These are phyloP conservation scores for Arabidopsis hybrid DNA, from an alignment of 441 rosid species.

Conservation along the genomic window DNA sequence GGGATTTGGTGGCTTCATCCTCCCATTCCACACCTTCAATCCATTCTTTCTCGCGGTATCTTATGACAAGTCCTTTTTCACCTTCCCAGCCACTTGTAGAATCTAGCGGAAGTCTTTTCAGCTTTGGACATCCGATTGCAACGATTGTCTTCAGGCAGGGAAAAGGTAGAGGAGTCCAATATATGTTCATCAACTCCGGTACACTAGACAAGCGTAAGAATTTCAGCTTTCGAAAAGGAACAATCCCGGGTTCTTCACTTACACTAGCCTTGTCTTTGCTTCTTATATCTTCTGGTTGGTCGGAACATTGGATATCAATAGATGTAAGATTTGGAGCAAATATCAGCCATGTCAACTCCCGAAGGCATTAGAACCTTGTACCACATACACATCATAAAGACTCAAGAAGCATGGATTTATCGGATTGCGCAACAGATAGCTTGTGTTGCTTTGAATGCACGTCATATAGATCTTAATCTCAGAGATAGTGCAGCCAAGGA, in stretches of 20 bases:
- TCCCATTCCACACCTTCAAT: slow-evolving; percentile 34
- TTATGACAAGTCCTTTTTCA: too few species aligned
- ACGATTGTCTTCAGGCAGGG: too few species aligned
- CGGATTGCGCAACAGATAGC: too few species aligned
- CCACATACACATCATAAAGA: rapidly evolving
- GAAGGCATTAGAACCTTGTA: background rate
- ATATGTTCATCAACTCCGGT: too few species aligned
- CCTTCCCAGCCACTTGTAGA: too few species aligned
- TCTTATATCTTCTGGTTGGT: slow-evolving; percentile 13
- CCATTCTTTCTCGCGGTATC: background rate
- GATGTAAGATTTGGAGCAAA: slow-evolving; percentile 8
- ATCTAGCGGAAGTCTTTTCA: too few species aligned
- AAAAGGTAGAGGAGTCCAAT: too few species aligned
- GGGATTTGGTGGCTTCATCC: slow-evolving; percentile 22
- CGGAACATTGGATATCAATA: background rate
- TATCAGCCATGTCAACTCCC: slow-evolving; percentile 33
- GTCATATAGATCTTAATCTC: background rate
- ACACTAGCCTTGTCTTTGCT: background rate
- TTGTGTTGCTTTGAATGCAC: too few species aligned
- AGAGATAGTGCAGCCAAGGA: background rate
- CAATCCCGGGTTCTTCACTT: background rate
- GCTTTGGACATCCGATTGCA: too few species aligned
- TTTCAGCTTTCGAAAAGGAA: slow-evolving; percentile 39
- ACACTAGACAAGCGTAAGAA: too few species aligned
- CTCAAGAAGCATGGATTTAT: background rate